These are phyloP conservation scores for Bathelium albidoporum DNA, from an alignment of 495 filamentous ascomycete species.

Conservation along the genomic window DNA sequence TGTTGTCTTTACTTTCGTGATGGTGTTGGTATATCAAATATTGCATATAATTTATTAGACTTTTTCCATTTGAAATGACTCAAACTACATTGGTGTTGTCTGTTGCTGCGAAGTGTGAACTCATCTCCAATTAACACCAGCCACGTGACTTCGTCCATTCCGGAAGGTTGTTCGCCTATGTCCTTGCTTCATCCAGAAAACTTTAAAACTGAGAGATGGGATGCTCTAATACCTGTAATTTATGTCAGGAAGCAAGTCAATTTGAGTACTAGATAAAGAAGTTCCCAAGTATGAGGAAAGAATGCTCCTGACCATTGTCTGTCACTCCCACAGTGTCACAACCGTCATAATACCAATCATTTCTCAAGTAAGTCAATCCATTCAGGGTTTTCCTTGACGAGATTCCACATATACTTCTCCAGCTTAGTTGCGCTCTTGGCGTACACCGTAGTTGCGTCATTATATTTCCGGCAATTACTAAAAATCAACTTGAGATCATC, in stretches of 20 bases:
- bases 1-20: background rate
- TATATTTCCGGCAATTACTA: constrained; percentile 90
- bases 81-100: background rate
- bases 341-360: background rate
- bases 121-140: background rate
- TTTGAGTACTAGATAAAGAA: background rate
- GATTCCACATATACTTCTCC: constrained; percentile 93
- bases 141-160: background rate
- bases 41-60: background rate
- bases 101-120: background rate
- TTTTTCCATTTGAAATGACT: constrained; percentile 1
- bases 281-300: background rate
- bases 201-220: background rate
- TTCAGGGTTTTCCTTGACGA: constrained; percentile 87
- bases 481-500: constrained; percentile 85
- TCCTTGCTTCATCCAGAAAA: background rate
- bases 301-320: background rate
- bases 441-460: constrained; percentile 90
- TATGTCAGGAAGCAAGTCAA: background rate
- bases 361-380: constrained; percentile 41
- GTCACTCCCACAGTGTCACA: background rate
- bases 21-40: background rate
- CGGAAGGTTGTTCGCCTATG: background rate
- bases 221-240: background rate
- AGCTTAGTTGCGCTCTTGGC: constrained; percentile 92